phyloP scores from a whole-genome alignment of 805 yeast species.

The Scheffersomyces lignosus region DNA sequence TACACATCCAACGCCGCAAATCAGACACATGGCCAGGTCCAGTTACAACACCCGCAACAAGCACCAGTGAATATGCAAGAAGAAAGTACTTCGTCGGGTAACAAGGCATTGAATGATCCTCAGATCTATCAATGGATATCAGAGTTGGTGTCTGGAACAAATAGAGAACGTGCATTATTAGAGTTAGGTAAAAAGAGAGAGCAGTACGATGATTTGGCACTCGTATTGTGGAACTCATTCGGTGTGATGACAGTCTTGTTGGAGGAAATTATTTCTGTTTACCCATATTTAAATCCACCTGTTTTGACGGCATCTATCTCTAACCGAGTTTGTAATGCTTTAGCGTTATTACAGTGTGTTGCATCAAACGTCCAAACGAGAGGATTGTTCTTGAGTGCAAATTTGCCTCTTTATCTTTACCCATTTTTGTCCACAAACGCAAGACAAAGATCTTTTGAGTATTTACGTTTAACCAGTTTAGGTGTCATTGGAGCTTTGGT shows the following conservation, averaged over 20 bases:
- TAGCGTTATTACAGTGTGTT: constrained; percentile 92
- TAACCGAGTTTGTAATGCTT: constrained; percentile 92
- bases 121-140: constrained; percentile 88
- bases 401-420: constrained; percentile 86
- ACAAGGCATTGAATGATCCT: constrained; percentile 54
- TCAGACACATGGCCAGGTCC: background rate
- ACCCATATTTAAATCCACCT: constrained; percentile 88
- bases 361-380: constrained; percentile 94
- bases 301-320: constrained; percentile 81
- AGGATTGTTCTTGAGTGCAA: constrained; percentile 80
- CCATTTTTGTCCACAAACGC: constrained; percentile 93
- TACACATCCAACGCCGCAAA: no score
- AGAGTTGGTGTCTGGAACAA: constrained; percentile 86
- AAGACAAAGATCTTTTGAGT: constrained; percentile 90
- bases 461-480: constrained; percentile 84
- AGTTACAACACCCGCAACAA: background rate
- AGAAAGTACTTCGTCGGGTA: background rate
- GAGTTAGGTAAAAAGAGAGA: constrained; percentile 94
- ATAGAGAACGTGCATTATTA: constrained; percentile 87
- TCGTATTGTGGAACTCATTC: constrained; percentile 92
- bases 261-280: constrained; percentile 87
- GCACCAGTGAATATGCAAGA: background rate
- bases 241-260: constrained; percentile 93
- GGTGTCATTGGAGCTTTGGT: constrained; percentile 98
- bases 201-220: constrained; percentile 89